phyloP scores from a whole-genome alignment of 768 basidiomycete genomes.

The Russula sp. region DNA sequence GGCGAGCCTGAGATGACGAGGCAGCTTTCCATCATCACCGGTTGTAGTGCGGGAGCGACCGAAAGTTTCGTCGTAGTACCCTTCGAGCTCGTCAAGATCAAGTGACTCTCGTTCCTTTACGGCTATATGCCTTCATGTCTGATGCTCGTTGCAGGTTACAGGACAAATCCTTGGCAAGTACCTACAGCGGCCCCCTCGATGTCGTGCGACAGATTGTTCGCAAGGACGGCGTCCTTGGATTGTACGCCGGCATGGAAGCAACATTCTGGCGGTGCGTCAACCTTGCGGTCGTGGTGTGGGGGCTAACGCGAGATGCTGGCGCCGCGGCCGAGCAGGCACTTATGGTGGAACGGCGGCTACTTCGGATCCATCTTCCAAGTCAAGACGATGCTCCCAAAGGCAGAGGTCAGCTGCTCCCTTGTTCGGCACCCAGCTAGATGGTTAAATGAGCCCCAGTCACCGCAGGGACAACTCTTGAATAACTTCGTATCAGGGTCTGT shows the following conservation, averaged over 20 bases:
- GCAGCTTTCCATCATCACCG: slow-evolving; percentile 80
- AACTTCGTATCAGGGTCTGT: slow-evolving; percentile 89
- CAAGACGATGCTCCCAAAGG: slow-evolving; percentile 70
- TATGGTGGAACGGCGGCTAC: slow-evolving; percentile 95
- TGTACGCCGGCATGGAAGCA: slow-evolving; percentile 94
- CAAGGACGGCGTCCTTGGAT: slow-evolving; percentile 75
- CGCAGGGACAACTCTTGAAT: slow-evolving; percentile 51
- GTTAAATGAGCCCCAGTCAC: slow-evolving; percentile 4
- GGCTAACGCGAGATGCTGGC: background rate
- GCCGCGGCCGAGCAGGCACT: slow-evolving; percentile 46
- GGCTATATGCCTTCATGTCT: background rate
- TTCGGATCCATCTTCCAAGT: slow-evolving; percentile 92
- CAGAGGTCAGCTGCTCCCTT: slow-evolving; percentile 50
- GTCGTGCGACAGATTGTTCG: slow-evolving; percentile 75
- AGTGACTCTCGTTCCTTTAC: slow-evolving; percentile 35
- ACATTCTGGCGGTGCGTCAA: slow-evolving; percentile 86
- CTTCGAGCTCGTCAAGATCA: slow-evolving; percentile 93
- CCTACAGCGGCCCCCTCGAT: slow-evolving; percentile 87
- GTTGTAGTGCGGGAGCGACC: slow-evolving; percentile 91
- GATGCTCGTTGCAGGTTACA: slow-evolving; percentile 52
- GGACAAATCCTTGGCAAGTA: slow-evolving; percentile 70
- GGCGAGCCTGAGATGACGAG: slow-evolving; percentile 87
- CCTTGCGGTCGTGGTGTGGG: background rate
- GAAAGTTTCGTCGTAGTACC: slow-evolving; percentile 95
- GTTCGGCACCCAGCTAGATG: background rate